Base-by-base conservation (phyloP, 768 basidiomycete species). In the Mycena galopus region DNA sequence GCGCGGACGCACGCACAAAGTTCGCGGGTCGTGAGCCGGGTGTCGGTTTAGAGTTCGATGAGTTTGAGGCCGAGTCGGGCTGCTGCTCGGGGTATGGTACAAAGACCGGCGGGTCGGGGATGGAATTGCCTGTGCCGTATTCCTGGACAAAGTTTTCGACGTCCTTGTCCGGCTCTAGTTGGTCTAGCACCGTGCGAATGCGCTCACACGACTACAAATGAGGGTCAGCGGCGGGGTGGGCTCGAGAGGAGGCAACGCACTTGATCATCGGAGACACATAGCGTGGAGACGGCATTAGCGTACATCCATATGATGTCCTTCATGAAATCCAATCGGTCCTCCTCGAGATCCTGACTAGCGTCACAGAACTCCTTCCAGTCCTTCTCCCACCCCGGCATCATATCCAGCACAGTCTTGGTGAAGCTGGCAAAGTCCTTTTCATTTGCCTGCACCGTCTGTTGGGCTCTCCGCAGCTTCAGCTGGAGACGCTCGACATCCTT, bases 341-440 rank as follows among this genome's bases (percentile, higher is more conserved):
- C 96, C 78, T 99, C 98, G 60, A 98, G 83, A 83, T 99, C 98
- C 82, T 99, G 98, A 73, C 95, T 95, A 53, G 89, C 90, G 81
- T 99, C 98, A 78, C 96, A 97, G 82, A 98, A 99, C 3, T 85
- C 85, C 82, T 95, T 97, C 98, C 98, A 99, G 71, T 95, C 93
- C 72, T 88, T 86, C 79, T 98, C 96, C 98, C 97, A 99, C 77
- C 93, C 93, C 60, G 84, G 86, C 25, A 89, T 87, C 17, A 95
- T 97, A 60, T 95, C 94, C 74, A 91, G 89, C 47, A 98, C 81
- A 0, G 91, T 92, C 66, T 89, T 90, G 3, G 94, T 90, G 79
- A 96, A 96, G 79, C 94, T 94, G n/a, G 89, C 88, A 78, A 96
- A 98, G 71, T 99, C 98, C 42, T 93, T 89, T 82, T 99, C 96